Evolutionary conservation across 2,329 filamentous ascomycete genomes (phyloP).

Genomic region (Apiospora saccharicola): DNA sequence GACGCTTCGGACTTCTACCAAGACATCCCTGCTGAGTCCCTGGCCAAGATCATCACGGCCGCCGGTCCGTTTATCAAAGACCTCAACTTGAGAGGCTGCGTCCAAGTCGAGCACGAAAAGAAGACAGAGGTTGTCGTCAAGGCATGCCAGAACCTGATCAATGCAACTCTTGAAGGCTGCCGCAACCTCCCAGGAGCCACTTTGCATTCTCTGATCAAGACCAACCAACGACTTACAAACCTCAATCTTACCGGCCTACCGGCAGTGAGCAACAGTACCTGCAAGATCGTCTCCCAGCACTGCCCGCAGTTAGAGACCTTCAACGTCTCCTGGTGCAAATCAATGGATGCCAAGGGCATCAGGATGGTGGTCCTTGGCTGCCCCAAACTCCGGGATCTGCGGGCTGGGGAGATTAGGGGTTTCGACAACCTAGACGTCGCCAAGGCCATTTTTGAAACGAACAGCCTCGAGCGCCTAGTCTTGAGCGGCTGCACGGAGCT

Average conservation of each 20-base stretch:
- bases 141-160: constrained; percentile 85
- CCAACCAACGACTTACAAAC: constrained; percentile 80
- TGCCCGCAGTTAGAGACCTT: constrained; percentile 84
- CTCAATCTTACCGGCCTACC: constrained; percentile 86
- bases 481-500: constrained; percentile 82
- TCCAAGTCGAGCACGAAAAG: constrained; percentile 87
- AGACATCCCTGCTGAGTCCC: constrained; percentile 82
- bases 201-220: constrained; percentile 76
- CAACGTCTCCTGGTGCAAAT: constrained; percentile 93
- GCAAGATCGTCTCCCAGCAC: constrained; percentile 83
- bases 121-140: constrained; percentile 79
- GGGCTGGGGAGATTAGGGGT: constrained; percentile 81
- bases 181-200: constrained; percentile 81
- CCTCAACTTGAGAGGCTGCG: constrained; percentile 88
- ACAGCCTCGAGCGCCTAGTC: constrained; percentile 82
- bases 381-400: constrained; percentile 76
- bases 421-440: constrained; percentile 80
- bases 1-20: constrained; percentile 88
- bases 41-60: constrained; percentile 83
- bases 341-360: constrained; percentile 81
- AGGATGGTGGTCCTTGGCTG: constrained; percentile 77
- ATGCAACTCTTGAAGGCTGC: constrained; percentile 89
- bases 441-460: constrained; percentile 77
- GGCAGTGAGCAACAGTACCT: constrained; percentile 81
- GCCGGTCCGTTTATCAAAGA: constrained; percentile 91